phyloP scores from a whole-genome alignment of 2,329 filamentous ascomycete species.

The Pseudocercospora musae region DNA sequence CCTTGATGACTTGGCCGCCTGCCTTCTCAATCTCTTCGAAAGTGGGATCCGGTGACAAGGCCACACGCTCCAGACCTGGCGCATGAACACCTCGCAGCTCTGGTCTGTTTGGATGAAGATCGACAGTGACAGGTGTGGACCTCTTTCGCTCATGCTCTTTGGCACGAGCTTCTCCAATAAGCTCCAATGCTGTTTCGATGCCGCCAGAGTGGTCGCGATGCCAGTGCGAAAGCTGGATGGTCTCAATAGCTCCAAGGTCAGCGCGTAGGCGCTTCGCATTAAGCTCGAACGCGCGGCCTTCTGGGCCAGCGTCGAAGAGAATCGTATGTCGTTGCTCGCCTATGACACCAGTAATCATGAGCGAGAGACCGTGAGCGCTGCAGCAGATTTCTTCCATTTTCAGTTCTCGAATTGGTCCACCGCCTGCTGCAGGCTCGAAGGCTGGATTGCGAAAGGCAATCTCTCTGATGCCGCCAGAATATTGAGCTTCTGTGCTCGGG shows the following conservation, averaged over 20 bases:
- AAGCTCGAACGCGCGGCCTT: conserved; percentile 25
- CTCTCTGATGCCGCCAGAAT: conserved; percentile 25
- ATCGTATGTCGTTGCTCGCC: conserved; percentile 23
- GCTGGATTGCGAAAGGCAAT: conserved; percentile 18
- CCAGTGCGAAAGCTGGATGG: conserved; percentile 29
- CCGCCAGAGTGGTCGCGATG: conserved; percentile 31
- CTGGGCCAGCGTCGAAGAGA: conserved; percentile 31
- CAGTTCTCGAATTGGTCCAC: conserved; percentile 19
- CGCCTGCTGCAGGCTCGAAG: conserved; percentile 6
- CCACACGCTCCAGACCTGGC: conserved; percentile 18
- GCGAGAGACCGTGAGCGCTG: conserved; percentile 28
- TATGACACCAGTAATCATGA: conserved; percentile 28
- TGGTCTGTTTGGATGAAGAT: conserved; percentile 28
- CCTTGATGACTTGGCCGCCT: conserved; percentile 25
- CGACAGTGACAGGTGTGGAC: conserved; percentile 18
- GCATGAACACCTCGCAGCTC: conserved; percentile 23
- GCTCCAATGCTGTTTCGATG: conserved; percentile 25
- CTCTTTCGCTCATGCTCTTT: not conserved
- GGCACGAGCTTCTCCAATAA: conserved; percentile 22
- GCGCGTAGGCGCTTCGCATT: conserved; percentile 25
- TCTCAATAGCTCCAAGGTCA: conserved; percentile 23
- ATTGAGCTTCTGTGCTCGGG: conserved; percentile 21
- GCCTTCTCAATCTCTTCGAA: conserved; percentile 28
- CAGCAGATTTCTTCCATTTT: conserved; percentile 32
- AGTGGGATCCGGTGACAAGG: conserved; percentile 26